A percentile compares a stretch with the other conserved stretches of the same genome.
phyloP scores from a whole-genome alignment of 495 filamentous ascomycete species.

The Saxophila tyrrhenica region DNA sequence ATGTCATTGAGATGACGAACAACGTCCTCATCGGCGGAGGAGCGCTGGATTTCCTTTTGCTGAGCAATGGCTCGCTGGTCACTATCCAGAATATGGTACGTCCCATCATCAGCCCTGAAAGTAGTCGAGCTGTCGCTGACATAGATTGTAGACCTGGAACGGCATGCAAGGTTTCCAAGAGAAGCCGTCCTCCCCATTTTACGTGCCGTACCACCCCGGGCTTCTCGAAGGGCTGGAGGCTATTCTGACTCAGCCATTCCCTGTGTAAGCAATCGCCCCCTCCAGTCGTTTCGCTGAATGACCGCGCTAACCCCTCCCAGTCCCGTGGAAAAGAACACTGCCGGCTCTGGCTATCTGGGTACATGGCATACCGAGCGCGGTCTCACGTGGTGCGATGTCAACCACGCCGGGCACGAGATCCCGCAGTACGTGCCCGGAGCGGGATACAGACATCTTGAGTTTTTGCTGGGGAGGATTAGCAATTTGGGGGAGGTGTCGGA shows the following conservation, averaged over 20 bases:
- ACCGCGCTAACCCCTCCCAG: background rate
- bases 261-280: background rate
- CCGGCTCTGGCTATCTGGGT: constrained; percentile 48
- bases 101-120: background rate
- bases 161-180: constrained; percentile 52
- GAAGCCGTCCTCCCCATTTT: constrained; percentile 47
- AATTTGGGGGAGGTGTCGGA: constrained; percentile 13
- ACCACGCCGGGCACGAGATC: constrained; percentile 1
- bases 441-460: constrained; percentile 21
- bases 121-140: background rate
- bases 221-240: background rate
- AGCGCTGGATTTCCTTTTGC: constrained; percentile 47
- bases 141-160: constrained; percentile 45
- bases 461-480: constrained; percentile 18
- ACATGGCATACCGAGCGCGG: constrained; percentile 55
- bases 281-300: background rate
- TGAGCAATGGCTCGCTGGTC: constrained; percentile 55
- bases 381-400: constrained; percentile 36
- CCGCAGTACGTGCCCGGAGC: background rate
- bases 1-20: constrained; percentile 49
- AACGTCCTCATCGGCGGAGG: constrained; percentile 60
- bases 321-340: constrained; percentile 23
- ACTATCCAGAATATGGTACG: constrained; percentile 60
- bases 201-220: constrained; percentile 48
- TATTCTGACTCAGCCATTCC: background rate